A percentile compares a stretch with the other conserved stretches of the same genome.
These are phyloP conservation scores for Glycine latifolia DNA, from an alignment of 306 rosid species.

Conservation along the genomic window DNA sequence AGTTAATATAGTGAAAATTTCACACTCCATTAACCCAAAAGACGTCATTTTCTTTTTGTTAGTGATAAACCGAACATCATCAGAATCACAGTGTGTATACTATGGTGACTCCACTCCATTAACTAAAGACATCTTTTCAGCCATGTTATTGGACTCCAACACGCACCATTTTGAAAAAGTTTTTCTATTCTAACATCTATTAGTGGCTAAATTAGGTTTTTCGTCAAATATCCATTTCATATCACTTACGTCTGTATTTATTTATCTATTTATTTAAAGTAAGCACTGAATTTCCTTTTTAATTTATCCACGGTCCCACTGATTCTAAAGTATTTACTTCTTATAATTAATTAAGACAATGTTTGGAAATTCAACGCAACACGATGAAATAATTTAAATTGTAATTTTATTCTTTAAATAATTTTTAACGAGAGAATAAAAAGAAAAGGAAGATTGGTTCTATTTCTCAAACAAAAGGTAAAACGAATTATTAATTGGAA, in stretches of 20 bases:
- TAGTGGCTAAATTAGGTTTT: conserved; percentile 39
- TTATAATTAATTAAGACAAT: background rate
- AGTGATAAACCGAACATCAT: background rate
- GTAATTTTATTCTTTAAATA: background rate
- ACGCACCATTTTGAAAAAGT: conserved; percentile 21
- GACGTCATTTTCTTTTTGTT: background rate
- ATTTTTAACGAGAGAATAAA: background rate
- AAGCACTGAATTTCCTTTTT: conserved; percentile 1
- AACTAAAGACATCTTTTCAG: background rate
- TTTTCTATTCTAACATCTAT: background rate
- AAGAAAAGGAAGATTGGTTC: background rate
- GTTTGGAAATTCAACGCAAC: background rate
- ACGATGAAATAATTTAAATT: background rate
- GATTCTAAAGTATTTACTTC: background rate
- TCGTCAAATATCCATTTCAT: conserved; percentile 11
- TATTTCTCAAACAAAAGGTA: background rate
- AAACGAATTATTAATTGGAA: background rate
- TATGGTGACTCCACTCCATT: conserved; percentile 10
- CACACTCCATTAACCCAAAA: background rate
- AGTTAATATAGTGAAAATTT: background rate
- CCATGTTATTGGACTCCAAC: conserved; percentile 11
- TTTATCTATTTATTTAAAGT: background rate
- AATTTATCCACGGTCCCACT: background rate
- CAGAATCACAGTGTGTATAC: background rate
- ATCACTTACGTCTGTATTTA: background rate